phyloP scores from a whole-genome alignment of 495 filamentous ascomycete genomes.

The Xylaria nigripes region DNA sequence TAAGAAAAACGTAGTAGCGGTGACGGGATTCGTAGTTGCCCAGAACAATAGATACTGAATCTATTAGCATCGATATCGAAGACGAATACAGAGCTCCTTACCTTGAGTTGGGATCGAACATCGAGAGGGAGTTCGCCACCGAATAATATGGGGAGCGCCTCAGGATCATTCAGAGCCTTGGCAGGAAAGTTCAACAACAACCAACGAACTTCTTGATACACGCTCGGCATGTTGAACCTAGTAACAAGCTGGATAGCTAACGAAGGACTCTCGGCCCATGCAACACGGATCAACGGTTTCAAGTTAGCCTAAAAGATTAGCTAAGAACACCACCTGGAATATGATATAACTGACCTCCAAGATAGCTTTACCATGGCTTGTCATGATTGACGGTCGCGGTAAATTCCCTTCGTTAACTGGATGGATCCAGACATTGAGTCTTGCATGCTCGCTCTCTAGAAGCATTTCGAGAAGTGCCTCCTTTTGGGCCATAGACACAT shows the following conservation, averaged over 20 bases:
- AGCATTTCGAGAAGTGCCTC: conserved; percentile 71
- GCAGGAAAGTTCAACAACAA: conserved; percentile 74
- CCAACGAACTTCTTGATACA: conserved; percentile 68
- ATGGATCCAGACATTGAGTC: conserved; percentile 82
- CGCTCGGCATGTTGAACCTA: conserved; percentile 66
- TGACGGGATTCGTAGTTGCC: conserved; percentile 87
- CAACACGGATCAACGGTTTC: conserved; percentile 59
- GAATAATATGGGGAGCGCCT: conserved; percentile 74
- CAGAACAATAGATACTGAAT: conserved; percentile 82
- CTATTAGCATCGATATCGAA: conserved; percentile 27
- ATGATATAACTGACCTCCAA: conserved; percentile 39
- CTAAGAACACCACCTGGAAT: background rate
- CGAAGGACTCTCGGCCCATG: conserved; percentile 75
- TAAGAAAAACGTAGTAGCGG: conserved; percentile 85
- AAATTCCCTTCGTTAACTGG: conserved; percentile 57
- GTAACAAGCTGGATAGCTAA: conserved; percentile 73
- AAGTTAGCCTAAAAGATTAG: conserved; percentile 39
- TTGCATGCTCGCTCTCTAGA: conserved; percentile 74
- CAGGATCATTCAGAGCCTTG: conserved; percentile 67
- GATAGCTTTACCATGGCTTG: conserved; percentile 31
- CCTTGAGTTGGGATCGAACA: conserved; percentile 78
- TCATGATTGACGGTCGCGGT: conserved; percentile 20
- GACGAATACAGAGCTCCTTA: conserved; percentile 23
- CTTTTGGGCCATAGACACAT: conserved; percentile 60
- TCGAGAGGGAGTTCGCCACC: conserved; percentile 66